Percentiles rank a stretch among this genome's conserved stretches.
phyloP scores from a whole-genome alignment of 108 stramenopile species.

The Mayamaea pseudoterrestris region DNA sequence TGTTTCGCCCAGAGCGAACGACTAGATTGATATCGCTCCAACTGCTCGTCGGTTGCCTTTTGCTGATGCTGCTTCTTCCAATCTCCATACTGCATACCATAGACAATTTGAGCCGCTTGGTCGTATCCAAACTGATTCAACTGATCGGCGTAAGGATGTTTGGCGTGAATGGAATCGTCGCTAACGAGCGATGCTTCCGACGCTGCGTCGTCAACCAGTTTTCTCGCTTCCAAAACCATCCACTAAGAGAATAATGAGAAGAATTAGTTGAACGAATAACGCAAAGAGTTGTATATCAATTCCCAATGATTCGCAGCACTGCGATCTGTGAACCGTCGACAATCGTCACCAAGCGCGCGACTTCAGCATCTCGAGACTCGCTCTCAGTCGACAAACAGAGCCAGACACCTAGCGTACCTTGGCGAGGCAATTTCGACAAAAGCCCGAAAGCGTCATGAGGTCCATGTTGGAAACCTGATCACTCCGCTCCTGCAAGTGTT shows the following conservation, averaged over 20 bases:
- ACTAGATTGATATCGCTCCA: conserved; percentile 66
- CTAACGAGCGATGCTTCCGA: conserved; percentile 8
- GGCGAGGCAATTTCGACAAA: conserved; percentile 88
- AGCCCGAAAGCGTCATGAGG: conserved; percentile 82
- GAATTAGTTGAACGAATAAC: neutral
- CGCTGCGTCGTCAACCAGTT: conserved; percentile 26
- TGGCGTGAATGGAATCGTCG: conserved; percentile 11
- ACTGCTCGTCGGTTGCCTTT: conserved; percentile 71
- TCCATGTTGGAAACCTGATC: conserved; percentile 82
- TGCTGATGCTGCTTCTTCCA: conserved; percentile 73
- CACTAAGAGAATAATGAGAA: conserved; percentile 29
- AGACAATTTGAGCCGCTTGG: conserved; percentile 72
- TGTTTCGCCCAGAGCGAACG: conserved; percentile 60
- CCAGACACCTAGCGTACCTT: conserved; percentile 38
- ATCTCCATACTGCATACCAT: conserved; percentile 65
- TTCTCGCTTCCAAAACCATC: conserved; percentile 70
- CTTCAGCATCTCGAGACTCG: too few relatives aligned
- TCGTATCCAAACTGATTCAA: conserved; percentile 77
- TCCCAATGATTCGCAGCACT: neutral
- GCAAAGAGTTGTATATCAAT: neutral
- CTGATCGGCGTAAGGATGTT: too few relatives aligned
- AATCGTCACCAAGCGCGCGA: too few relatives aligned
- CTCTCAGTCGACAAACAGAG: neutral
- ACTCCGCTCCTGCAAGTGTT: conserved; percentile 58
- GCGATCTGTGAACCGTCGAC: too few relatives aligned